phyloP scores from a whole-genome alignment of 2,329 filamentous ascomycete genomes.

The Ophiognomonia clavigignenti-juglandacearum region DNA sequence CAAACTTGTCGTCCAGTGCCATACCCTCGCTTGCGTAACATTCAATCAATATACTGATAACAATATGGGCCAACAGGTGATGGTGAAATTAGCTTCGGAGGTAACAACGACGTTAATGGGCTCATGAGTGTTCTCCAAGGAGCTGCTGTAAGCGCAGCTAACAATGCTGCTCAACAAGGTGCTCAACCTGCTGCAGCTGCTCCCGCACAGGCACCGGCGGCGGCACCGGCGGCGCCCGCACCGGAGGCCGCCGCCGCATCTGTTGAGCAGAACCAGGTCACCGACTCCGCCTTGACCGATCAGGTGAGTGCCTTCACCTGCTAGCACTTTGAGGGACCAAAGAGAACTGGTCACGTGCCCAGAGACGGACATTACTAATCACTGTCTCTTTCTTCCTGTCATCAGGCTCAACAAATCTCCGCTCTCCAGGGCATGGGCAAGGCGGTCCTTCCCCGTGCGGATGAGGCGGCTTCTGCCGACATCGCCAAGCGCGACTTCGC shows the following conservation, averaged over 20 bases:
- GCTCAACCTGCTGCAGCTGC: conserved; percentile 20
- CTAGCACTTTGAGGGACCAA: no score
- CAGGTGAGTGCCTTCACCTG: no score
- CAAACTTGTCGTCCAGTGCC: not conserved
- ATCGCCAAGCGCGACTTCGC: conserved; percentile 40
- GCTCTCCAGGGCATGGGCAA: conserved; percentile 44
- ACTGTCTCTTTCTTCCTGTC: not conserved
- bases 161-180: conserved; percentile 19
- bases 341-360: not conserved
- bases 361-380: conserved; percentile 13
- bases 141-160: conserved; percentile 35
- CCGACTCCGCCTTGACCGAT: no score
- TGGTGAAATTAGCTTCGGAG: conserved; percentile 44
- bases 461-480: conserved; percentile 17
- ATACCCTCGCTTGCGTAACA: not conserved
- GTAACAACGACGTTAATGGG: conserved; percentile 38
- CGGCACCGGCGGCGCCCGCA: conserved; percentile 11
- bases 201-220: conserved; percentile 18
- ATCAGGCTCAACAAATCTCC: conserved; percentile 35
- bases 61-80: conserved; percentile 25
- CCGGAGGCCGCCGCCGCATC: conserved; percentile 24
- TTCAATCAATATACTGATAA: not conserved
- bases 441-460: conserved; percentile 41
- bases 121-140: conserved; percentile 43
- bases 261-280: conserved; percentile 31